Percentiles rank a stretch among this genome's conserved stretches.
These are phyloP conservation scores for Chrysoporthe austroafricana DNA, from an alignment of 2,329 filamentous ascomycete genomes.

Conservation along the genomic window DNA sequence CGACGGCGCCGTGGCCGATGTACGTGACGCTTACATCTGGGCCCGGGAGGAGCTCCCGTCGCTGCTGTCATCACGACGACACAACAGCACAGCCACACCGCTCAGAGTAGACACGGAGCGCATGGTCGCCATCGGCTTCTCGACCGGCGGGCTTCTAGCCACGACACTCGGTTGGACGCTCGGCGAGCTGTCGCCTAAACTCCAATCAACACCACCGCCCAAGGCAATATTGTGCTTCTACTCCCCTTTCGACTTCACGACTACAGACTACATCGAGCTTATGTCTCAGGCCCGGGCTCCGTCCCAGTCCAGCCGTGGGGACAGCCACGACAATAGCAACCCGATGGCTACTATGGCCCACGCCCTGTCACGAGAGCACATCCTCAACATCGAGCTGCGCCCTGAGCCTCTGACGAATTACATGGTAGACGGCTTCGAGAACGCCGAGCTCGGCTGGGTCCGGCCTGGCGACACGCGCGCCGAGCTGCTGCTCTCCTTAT, in stretches of 20 bases:
- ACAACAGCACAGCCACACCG: too few species aligned
- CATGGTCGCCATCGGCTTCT: too few species aligned
- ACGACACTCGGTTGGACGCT: too few species aligned
- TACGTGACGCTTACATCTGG: slow-evolving; percentile 44
- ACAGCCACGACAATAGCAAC: not conserved
- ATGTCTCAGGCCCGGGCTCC: not conserved
- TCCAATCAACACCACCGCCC: too few species aligned
- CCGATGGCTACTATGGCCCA: not conserved
- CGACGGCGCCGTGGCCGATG: slow-evolving; percentile 51
- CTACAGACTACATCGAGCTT: slow-evolving; percentile 18
- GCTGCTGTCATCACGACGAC: not conserved
- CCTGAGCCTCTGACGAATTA: not conserved
- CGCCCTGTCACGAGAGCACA: not conserved
- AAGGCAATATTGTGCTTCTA: too few species aligned
- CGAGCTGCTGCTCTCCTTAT: slow-evolving; percentile 4
- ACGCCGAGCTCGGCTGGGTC: not conserved
- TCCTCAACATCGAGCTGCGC: not conserved
- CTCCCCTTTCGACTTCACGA: slow-evolving; percentile 43
- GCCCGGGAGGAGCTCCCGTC: slow-evolving; percentile 35
- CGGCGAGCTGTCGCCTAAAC: too few species aligned
- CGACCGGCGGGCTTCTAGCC: too few species aligned
- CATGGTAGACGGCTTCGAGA: not conserved
- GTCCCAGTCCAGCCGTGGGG: not conserved
- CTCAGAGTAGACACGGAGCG: too few species aligned
- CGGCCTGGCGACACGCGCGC: not conserved